Percentiles rank a stretch among this genome's conserved stretches.
These are phyloP conservation scores for Pterocarpus macrocarpus DNA, from an alignment of 306 rosid species.

Conservation along the genomic window DNA sequence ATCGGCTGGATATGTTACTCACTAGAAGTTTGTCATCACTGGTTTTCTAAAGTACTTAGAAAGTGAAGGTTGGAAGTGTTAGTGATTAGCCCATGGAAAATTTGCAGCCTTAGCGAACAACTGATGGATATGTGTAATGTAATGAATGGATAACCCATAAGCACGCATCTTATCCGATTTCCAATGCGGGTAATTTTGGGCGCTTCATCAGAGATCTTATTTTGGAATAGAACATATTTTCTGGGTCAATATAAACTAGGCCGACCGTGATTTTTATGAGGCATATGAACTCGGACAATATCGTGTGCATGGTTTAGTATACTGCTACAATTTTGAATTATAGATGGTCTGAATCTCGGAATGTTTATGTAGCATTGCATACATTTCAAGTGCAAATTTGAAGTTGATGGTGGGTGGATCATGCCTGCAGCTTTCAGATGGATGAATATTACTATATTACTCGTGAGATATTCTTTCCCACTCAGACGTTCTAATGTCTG, in stretches of 20 bases:
- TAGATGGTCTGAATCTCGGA: background rate
- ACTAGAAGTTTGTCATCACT: background rate
- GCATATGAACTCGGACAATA: background rate
- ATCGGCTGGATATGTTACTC: background rate
- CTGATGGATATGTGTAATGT: background rate
- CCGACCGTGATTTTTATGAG: background rate
- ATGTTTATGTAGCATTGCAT: no score
- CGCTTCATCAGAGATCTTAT: background rate
- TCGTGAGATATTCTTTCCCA: background rate
- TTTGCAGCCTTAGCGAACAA: background rate
- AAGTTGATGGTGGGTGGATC: background rate
- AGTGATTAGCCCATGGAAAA: background rate
- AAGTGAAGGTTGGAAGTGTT: background rate
- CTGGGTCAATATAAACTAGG: background rate
- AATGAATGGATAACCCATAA: background rate
- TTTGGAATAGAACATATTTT: background rate
- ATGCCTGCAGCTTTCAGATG: background rate
- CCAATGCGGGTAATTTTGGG: background rate
- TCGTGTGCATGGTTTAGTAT: background rate
- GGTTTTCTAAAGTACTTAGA: background rate
- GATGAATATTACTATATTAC: background rate
- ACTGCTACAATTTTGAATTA: background rate
- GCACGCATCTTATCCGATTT: background rate
- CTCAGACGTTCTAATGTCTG: background rate
- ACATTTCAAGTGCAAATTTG: no score